Conservation (phyloP, 257 asterid genomes). For the Solanum medicagineum region DNA sequence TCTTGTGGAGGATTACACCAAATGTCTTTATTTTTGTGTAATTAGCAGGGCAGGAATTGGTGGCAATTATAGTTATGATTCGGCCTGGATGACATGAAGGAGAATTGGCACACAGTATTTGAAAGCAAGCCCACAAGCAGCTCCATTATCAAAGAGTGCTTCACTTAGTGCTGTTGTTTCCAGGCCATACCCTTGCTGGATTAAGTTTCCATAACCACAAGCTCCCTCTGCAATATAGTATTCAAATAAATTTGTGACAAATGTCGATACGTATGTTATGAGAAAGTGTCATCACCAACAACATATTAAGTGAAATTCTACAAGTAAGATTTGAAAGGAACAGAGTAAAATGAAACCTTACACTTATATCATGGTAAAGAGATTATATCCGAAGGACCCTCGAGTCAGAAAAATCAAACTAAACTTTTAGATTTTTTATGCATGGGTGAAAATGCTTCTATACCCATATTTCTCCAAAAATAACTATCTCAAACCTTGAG, state of each 20-base stretch:
- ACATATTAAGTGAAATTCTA: background rate
- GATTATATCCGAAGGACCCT: too few relatives aligned
- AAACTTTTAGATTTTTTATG: background rate
- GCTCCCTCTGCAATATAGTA: conserved; percentile 20
- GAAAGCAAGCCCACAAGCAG: conserved; percentile 34
- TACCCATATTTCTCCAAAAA: too few relatives aligned
- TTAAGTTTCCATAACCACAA: conserved; percentile 22
- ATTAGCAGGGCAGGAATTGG: conserved; percentile 29
- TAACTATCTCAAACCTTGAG: background rate
- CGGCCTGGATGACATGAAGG: conserved; percentile 12
- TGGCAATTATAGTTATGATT: conserved; percentile 14
- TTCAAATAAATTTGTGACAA: background rate
- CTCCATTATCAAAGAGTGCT: conserved; percentile 19
- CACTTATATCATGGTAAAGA: too few relatives aligned
- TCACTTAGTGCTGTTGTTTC: conserved; percentile 30
- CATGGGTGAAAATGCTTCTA: background rate
- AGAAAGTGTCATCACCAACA: background rate
- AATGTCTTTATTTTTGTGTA: background rate
- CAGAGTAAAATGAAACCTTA: too few relatives aligned
- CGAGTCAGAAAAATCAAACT: background rate
- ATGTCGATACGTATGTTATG: background rate
- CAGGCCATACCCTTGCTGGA: conserved; percentile 17
- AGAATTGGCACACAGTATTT: conserved; percentile 16
- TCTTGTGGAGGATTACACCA: background rate
- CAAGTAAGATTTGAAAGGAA: background rate